Evolutionary conservation across 2,329 filamentous ascomycete species (phyloP).

Genomic region (Cordyceps javanica): DNA sequence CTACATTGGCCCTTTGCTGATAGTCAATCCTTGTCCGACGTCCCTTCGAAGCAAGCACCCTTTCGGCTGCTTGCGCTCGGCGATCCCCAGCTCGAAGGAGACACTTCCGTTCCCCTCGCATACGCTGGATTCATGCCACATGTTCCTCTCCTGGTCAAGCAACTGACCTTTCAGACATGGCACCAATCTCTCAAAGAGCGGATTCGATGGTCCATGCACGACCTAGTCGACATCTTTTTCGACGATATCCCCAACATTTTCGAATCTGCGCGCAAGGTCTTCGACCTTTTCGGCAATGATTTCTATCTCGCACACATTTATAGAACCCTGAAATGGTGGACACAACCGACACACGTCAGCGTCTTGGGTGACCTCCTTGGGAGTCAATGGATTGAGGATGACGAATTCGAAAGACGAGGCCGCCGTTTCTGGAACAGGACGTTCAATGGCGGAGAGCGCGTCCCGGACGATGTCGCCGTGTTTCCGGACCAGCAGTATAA

Average conservation of each 20-base stretch:
- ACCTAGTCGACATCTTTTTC: constrained; percentile 53
- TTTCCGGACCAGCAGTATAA: constrained; percentile 45
- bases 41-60: constrained; percentile 47
- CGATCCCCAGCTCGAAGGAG: constrained; percentile 90
- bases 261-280: constrained; percentile 63
- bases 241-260: constrained; percentile 65
- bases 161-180: constrained; percentile 40
- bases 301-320: constrained; percentile 93
- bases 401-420: constrained; percentile 72
- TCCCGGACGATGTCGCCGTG: constrained; percentile 50
- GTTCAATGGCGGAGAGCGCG: constrained; percentile 61
- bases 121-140: constrained; percentile 50
- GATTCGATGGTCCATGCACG: constrained; percentile 48
- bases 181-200: constrained; percentile 46
- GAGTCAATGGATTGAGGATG: constrained; percentile 87
- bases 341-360: constrained; percentile 75
- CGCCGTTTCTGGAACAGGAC: constrained; percentile 74
- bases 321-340: constrained; percentile 76
- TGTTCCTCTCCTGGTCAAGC: constrained; percentile 38
- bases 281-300: constrained; percentile 92
- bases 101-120: constrained; percentile 68
- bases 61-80: constrained; percentile 84
- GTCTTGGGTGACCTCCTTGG: constrained; percentile 89
- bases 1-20: constrained; percentile 36
- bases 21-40: constrained; percentile 17